Percentiles rank a stretch among this genome's conserved stretches.
Evolutionary conservation across 2,329 filamentous ascomycete genomes (phyloP).

Genomic region (Cladophialophora yegresii): DNA sequence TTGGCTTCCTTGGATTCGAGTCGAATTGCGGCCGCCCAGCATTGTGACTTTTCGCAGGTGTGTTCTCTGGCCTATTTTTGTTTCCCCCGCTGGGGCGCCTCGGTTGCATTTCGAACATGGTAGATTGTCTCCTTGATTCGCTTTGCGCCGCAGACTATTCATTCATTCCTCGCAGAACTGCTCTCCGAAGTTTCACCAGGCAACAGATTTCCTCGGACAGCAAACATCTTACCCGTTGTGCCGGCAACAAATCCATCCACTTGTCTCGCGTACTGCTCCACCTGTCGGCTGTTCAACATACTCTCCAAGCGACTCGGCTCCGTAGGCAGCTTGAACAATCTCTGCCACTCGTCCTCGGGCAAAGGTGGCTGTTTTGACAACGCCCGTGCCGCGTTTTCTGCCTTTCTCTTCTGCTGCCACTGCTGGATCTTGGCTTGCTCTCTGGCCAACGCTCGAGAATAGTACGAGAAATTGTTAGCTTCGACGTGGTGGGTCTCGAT

Average conservation of each 20-base stretch:
- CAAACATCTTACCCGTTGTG: constrained; percentile 97
- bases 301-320: constrained; percentile 92
- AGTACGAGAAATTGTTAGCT: constrained; percentile 98
- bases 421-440: constrained; percentile 96
- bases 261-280: constrained; percentile 96
- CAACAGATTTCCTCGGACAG: constrained; percentile 71
- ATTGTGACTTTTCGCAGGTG: not conserved
- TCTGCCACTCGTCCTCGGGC: constrained; percentile 97
- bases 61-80: not conserved
- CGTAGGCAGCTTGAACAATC: constrained; percentile 94
- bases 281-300: constrained; percentile 92
- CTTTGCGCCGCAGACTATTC: not conserved
- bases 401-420: constrained; percentile 96
- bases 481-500: constrained; percentile 98
- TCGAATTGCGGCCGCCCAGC: not conserved
- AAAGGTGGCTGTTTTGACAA: constrained; percentile 85
- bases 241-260: constrained; percentile 93
- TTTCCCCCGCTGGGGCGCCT: not conserved
- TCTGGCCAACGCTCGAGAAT: constrained; percentile 87
- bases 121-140: not conserved
- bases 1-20: not conserved
- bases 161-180: constrained; percentile 9
- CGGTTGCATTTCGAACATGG: not conserved
- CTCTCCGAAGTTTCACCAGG: constrained; percentile 49
- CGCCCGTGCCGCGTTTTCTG: constrained; percentile 82